Conservation (phyloP, 306 rosid genomes). For the Hippophae tibetana region DNA sequence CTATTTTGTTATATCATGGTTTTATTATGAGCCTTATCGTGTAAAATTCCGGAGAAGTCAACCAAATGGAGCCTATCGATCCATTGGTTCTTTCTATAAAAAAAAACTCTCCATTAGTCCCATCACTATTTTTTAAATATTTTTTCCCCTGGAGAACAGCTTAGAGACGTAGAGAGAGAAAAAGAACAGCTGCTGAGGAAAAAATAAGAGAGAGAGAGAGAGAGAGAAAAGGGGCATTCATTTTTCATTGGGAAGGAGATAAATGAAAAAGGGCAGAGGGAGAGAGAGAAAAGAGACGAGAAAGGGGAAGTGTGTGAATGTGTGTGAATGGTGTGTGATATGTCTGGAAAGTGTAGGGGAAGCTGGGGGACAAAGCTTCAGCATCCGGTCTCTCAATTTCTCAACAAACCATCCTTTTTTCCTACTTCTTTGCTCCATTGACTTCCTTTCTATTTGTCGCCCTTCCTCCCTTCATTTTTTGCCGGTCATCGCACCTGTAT, state of each 20-base stretch:
- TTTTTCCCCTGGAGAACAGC: constrained; percentile 13
- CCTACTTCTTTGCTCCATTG: constrained; percentile 10
- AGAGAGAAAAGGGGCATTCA: not conserved
- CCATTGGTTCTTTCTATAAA: constrained; percentile 20
- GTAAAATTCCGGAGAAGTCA: constrained; percentile 19
- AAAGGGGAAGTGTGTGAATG: no score
- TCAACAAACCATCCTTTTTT: constrained; percentile 26
- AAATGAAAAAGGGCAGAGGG: no score
- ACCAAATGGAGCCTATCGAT: constrained; percentile 5
- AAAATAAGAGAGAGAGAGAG: constrained; percentile 2
- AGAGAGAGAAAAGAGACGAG: no score
- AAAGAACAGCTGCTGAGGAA: not conserved
- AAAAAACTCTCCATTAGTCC: no score
- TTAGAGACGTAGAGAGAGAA: constrained; percentile 9
- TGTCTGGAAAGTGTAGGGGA: constrained; percentile 44
- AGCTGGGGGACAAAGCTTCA: constrained; percentile 40
- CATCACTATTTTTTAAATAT: no score
- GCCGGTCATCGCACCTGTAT: constrained; percentile 21
- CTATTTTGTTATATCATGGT: no score
- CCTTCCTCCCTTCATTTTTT: constrained; percentile 6
- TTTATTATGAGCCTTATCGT: no score
- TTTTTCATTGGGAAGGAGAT: no score
- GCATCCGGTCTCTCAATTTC: constrained; percentile 47
- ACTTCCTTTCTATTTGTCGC: constrained; percentile 2
- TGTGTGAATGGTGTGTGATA: not conserved